Percentiles rank a stretch among this genome's conserved stretches.
These are phyloP conservation scores for Lactarius deliciosus DNA, from an alignment of 768 basidiomycete genomes.

Conservation along the genomic window DNA sequence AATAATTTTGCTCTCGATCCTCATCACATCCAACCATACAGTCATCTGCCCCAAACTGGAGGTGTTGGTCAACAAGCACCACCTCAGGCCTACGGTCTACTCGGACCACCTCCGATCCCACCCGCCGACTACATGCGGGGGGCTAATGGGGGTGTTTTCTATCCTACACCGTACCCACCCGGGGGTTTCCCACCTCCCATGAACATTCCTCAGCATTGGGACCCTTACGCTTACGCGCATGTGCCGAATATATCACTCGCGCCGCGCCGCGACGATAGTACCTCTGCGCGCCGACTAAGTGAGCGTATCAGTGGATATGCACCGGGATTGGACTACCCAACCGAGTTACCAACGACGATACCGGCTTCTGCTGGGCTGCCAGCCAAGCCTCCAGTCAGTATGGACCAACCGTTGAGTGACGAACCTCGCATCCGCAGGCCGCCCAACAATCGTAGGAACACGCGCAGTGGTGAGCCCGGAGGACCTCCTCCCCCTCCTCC, in stretches of 20 bases:
- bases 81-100: slow-evolving; percentile 83
- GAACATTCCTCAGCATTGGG: slow-evolving; percentile 47
- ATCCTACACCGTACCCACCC: slow-evolving; percentile 47
- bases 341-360: slow-evolving; percentile 43
- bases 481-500: slow-evolving; percentile 77
- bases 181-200: slow-evolving; percentile 39
- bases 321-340: slow-evolving; percentile 43
- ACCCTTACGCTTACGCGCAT: slow-evolving; percentile 46
- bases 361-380: slow-evolving; percentile 75
- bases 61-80: slow-evolving; percentile 74
- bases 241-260: slow-evolving; percentile 38
- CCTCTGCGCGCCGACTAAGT: slow-evolving; percentile 64
- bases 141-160: slow-evolving; percentile 25
- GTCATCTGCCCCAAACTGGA: slow-evolving; percentile 66
- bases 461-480: slow-evolving; percentile 32
- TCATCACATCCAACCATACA: slow-evolving; percentile 83
- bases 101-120: slow-evolving; percentile 48
- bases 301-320: slow-evolving; percentile 82
- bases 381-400: slow-evolving; percentile 61
- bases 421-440: slow-evolving; percentile 38
- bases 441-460: slow-evolving; percentile 41
- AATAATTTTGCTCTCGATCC: slow-evolving; percentile 98
- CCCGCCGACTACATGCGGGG: slow-evolving; percentile 37
- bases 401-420: slow-evolving; percentile 48
- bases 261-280: slow-evolving; percentile 57